Percentiles rank a stretch among this genome's conserved stretches.
These are phyloP conservation scores for Acorus calamus DNA, from an alignment of 106 monocot species.

Conservation along the genomic window DNA sequence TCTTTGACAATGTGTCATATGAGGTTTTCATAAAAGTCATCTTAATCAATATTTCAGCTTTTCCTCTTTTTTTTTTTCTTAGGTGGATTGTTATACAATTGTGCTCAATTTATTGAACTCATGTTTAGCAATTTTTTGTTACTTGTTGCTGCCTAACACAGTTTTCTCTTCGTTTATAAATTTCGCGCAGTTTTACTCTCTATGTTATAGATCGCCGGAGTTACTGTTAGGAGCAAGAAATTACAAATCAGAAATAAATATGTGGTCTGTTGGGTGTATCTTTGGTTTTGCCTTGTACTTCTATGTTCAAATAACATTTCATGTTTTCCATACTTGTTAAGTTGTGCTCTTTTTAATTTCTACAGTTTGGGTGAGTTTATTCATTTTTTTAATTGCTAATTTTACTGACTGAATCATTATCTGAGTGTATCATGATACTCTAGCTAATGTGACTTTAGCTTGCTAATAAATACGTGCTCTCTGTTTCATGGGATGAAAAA, in stretches of 20 bases:
- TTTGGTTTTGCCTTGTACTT: slow-evolving; percentile 48
- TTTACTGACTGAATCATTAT: too few species aligned
- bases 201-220: slow-evolving; percentile 99
- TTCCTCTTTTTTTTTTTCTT: neutral
- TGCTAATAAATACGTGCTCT: too few species aligned
- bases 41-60: neutral
- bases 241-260: slow-evolving; percentile 88
- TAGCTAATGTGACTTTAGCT: too few species aligned
- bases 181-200: slow-evolving; percentile 65
- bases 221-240: slow-evolving; percentile 72
- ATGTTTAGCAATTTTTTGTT: neutral
- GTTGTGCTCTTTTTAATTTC: neutral
- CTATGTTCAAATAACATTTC: too few species aligned
- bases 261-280: slow-evolving; percentile 99
- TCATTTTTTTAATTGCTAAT: neutral
- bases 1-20: slow-evolving; percentile 89
- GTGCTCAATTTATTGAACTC: neutral
- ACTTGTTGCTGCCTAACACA: neutral
- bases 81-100: too few species aligned
- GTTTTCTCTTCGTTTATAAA: too few species aligned
- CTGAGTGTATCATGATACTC: too few species aligned
- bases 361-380: neutral
- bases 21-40: slow-evolving; percentile 36
- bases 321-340: too few species aligned
- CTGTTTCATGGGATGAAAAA: too few species aligned